phyloP scores from a whole-genome alignment of 2,329 filamentous ascomycete species.

The Phialemonium atrogriseum region DNA sequence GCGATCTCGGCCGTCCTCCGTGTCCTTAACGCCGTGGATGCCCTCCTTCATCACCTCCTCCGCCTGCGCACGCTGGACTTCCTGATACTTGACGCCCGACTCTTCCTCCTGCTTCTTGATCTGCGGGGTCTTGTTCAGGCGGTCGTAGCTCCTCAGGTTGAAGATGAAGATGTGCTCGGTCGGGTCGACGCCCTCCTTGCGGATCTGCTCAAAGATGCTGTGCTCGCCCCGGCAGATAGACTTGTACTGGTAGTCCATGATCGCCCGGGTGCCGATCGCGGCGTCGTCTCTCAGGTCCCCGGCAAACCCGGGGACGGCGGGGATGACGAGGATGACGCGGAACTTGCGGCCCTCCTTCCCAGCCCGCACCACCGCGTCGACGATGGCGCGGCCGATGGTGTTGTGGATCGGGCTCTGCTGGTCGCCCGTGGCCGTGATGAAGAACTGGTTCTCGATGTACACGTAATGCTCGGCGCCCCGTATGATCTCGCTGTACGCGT shows the following conservation, averaged over 20 bases:
- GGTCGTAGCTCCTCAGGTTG: conserved; percentile 87
- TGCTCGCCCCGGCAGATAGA: conserved; percentile 87
- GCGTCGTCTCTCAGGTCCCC: conserved; percentile 80
- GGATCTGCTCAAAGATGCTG: conserved; percentile 78
- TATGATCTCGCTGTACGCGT: conserved; percentile 79
- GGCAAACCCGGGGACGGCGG: conserved; percentile 87
- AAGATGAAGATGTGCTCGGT: conserved; percentile 82
- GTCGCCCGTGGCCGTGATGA: conserved; percentile 91
- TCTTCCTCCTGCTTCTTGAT: conserved; percentile 70
- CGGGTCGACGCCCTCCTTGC: conserved; percentile 65
- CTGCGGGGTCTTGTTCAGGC: conserved; percentile 72
- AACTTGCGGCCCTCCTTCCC: conserved; percentile 81
- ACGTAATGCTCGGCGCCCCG: conserved; percentile 83
- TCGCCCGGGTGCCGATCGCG: conserved; percentile 79
- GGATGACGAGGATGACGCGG: conserved; percentile 81
- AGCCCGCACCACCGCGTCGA: conserved; percentile 78
- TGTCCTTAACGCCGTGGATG: conserved; percentile 50
- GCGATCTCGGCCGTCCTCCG: conserved; percentile 34
- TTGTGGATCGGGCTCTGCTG: conserved; percentile 81
- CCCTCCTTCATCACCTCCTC: conserved; percentile 77
- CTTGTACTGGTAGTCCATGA: conserved; percentile 99
- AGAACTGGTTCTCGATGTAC: conserved; percentile 99
- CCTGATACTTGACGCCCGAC: conserved; percentile 75
- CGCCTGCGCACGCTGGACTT: conserved; percentile 80
- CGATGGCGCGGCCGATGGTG: conserved; percentile 78